Evolutionary conservation across 176 grass and related monocot genomes (phyloP), one percentile per base, ranked within the genome.

Genomic region (Eleusine coracana): DNA sequence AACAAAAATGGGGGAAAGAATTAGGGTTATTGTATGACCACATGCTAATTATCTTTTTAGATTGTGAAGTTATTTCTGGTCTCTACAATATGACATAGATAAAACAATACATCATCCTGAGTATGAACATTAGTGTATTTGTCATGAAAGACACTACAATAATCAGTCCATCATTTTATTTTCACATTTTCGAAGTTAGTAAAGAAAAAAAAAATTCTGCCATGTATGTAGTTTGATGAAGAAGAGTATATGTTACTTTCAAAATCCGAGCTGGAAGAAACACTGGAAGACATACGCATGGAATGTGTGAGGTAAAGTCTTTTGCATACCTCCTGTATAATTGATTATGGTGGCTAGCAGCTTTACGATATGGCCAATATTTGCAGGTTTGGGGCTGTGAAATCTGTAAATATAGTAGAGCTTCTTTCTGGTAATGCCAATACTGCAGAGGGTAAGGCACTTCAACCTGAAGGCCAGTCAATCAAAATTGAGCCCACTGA

Each of bases 371-470:
- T 77, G 77, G 68, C 69, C n/a, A 74, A 88, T 55, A 73, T 85
- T 75, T 46, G 48, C 97, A 99, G 97, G 91, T 99, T 99, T 90
- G 97, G 97, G 87, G 89, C 89, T 68, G 93, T 99, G 20, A 99
- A 90, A 85, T 90, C 91, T 27, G 73, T 99, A 58, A 94, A 94
- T 86, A 75, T 84, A 31, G 74, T 94, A 66, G 64, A 83, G 80
- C 75, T 76, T 77, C 73, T 45, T 66, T 46, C 29, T 72, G 73
- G 40, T 84, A 74, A 23, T 81, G 73, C 44, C 60, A 81, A 65
- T 45, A 74, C 62, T 61, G 23, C 31, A 52, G 66, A 72, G 51
- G 73, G 68, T 65, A 82, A 21, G 55, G 20, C 68, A 49, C 50
- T 76, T 67, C 70, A 82, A 70, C 38, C 37, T 37, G 82, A 77